phyloP scores from a whole-genome alignment of 2,329 filamentous ascomycete genomes.

The Aureobasidium sp. region DNA sequence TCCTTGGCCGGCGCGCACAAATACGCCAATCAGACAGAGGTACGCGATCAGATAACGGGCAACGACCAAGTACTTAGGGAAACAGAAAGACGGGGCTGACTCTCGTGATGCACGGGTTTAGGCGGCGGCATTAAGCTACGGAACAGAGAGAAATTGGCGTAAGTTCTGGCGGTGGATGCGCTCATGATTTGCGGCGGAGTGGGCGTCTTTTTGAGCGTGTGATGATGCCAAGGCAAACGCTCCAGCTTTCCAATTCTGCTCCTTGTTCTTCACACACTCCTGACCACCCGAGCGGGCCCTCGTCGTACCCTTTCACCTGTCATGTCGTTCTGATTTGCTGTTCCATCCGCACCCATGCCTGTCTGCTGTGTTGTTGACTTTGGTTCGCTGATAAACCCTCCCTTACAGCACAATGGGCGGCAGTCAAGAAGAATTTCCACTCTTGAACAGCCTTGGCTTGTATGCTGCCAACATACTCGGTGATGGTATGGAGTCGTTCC shows the following conservation, averaged over 20 bases:
- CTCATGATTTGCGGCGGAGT: not conserved
- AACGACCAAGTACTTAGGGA: not conserved
- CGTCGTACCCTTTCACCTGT: conserved; percentile 4
- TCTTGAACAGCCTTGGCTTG: conserved; percentile 50
- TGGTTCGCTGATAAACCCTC: conserved; percentile 18
- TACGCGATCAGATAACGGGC: conserved; percentile 1
- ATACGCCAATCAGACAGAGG: not conserved
- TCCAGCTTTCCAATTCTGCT: conserved; percentile 15
- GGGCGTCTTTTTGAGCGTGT: not conserved
- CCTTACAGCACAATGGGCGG: conserved; percentile 22
- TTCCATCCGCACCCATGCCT: conserved; percentile 18
- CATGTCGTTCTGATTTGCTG: conserved; percentile 19
- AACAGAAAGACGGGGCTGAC: not conserved
- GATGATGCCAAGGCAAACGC: conserved; percentile 14
- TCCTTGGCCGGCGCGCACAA: not conserved
- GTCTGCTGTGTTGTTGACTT: conserved; percentile 13
- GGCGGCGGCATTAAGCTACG: not conserved
- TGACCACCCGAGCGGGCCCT: not conserved
- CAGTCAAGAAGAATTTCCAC: conserved; percentile 44
- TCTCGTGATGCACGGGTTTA: not conserved
- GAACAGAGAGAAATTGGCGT: not conserved
- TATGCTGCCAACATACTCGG: conserved; percentile 54
- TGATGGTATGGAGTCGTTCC: conserved; percentile 49
- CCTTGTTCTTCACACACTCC: conserved; percentile 11
- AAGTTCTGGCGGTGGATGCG: conserved; percentile 11